Base-by-base conservation (phyloP, 1,139 yeast genomes). In the Diutina mesorugosa region DNA sequence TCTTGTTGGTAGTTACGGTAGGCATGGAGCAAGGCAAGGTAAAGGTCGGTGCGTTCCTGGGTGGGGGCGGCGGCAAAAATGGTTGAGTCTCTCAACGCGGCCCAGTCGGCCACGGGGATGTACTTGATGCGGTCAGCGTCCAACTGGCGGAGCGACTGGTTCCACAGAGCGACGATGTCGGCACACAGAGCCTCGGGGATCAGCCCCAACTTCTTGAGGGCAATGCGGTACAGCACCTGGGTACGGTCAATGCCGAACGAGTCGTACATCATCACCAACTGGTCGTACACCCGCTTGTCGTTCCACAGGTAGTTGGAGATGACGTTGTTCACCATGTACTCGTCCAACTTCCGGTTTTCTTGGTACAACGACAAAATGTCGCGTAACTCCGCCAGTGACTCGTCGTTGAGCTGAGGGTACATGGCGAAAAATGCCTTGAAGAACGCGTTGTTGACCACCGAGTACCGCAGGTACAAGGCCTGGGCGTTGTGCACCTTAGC, bases 71-170 rank as follows among this genome's bases (percentile, higher is more conserved):
- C 73, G 16, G 53, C 53, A 56, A 80, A 78, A 55, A 86, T 78
- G 6, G 93, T 86, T 14, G 91, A 87, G 67, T 85, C 90, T 70
- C 91, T 79, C 59, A 90, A 72, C 1, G 96, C 88, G 55, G 91
- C 85, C 93, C 96, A 88, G 71, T 89, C 96, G 30, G 93, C 95
- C 64, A 83, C 82, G 10, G 95, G 91, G 63, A 84, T 84, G 63
- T 83, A 84, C 46, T 67, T 71, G 68, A 79, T 81, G 7, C 81
- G 80, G 57, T 77, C 76, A 28, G 71, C 67, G 60, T 84, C 89
- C 62, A 85, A 78, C 59, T 76, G 73, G 14, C 66, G 59, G 56
- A 86, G 70, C 51, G 87, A 73, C 57, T 80, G 80, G 60, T 78
- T 72, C 90, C 95, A 89, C 60, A 81, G 74, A 30, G 67, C 64